phyloP scores from a whole-genome alignment of 352 stramenopile genomes.

The Globisporangium camurandrum region DNA sequence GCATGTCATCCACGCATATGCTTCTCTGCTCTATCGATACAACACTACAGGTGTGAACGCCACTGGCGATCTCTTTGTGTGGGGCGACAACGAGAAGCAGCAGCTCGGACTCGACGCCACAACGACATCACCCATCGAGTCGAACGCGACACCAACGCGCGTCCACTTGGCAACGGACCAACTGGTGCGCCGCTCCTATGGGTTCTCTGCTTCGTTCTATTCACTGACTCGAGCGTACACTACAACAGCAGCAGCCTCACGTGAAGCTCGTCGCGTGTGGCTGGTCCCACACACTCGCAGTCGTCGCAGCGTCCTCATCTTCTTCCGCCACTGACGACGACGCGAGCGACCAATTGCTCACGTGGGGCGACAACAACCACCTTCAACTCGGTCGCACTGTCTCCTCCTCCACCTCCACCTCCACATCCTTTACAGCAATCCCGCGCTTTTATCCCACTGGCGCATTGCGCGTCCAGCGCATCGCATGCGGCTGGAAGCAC shows the following conservation, averaged over 20 bases:
- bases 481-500: conserved; percentile 83
- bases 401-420: neutral
- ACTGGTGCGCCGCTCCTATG: neutral
- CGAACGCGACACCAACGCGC: neutral
- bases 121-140: neutral
- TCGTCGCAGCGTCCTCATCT: conserved; percentile 9
- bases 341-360: conserved; percentile 29
- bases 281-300: conserved; percentile 62
- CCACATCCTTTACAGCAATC: neutral
- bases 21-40: neutral
- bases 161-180: neutral
- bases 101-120: conserved; percentile 26
- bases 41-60: conserved; percentile 15
- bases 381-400: conserved; percentile 33
- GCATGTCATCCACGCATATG: neutral
- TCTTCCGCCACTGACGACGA: conserved; percentile 6
- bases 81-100: conserved; percentile 53
- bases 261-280: conserved; percentile 47
- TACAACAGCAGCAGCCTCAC: neutral
- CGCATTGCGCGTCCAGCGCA: conserved; percentile 29
- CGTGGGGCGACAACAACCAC: conserved; percentile 52
- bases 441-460: neutral
- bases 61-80: conserved; percentile 43
- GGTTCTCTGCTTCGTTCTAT: neutral
- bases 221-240: neutral